Evolutionary conservation across 805 yeast genomes (phyloP).

Genomic region (Metschnikowia arizonensis): DNA sequence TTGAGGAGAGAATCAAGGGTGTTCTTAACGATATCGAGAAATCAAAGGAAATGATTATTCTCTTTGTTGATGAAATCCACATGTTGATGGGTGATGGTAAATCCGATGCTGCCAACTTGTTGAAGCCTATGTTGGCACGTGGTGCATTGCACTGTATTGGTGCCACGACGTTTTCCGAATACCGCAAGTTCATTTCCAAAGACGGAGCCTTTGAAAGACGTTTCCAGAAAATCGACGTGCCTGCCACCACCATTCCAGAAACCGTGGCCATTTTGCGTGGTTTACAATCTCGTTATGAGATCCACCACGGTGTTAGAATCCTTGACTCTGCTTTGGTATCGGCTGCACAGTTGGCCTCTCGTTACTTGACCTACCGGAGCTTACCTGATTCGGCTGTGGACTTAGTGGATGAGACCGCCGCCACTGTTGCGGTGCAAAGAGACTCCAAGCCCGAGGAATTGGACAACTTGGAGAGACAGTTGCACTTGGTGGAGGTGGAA

Average conservation of each 20-base stretch:
- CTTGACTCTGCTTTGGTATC: constrained; percentile 90
- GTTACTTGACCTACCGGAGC: constrained; percentile 92
- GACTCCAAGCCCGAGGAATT: constrained; percentile 97
- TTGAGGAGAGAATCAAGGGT: constrained; percentile 96
- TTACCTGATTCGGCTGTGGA: constrained; percentile 97
- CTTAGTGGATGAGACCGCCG: constrained; percentile 92
- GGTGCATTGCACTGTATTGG: constrained; percentile 97
- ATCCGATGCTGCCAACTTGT: constrained; percentile 91
- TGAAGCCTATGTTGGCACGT: constrained; percentile 96
- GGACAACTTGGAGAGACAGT: constrained; percentile 88
- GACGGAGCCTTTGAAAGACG: constrained; percentile 99
- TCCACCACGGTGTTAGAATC: constrained; percentile 96
- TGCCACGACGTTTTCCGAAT: constrained; percentile 94
- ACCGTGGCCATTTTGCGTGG: constrained; percentile 97
- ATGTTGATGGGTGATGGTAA: constrained; percentile 99
- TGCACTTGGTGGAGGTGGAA: constrained; percentile 89
- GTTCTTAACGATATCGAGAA: constrained; percentile 91
- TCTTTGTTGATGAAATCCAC: constrained; percentile 96
- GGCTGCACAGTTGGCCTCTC: constrained; percentile 91
- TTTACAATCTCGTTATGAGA: constrained; percentile 88
- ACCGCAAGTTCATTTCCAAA: constrained; percentile 86
- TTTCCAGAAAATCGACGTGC: constrained; percentile 95
- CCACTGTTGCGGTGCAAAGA: constrained; percentile 94
- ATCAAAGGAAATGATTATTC: constrained; percentile 76
- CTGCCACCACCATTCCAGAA: constrained; percentile 87